Base-by-base conservation (phyloP, 768 basidiomycete species). In the Sarcodon aspratus region DNA sequence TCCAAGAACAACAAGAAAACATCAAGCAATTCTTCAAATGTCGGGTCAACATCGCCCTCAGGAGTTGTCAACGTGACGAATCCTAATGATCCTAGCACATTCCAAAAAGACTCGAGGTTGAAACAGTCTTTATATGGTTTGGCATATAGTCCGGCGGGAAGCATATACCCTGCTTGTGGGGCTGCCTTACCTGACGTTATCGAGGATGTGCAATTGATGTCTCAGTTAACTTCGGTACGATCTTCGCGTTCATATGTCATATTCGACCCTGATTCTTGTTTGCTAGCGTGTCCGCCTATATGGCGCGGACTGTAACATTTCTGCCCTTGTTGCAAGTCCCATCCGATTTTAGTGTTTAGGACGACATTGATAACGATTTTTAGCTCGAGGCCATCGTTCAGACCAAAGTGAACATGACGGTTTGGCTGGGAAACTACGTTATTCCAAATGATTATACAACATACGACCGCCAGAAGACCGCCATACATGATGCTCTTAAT, bases 341-440 rank as follows among this genome's bases (percentile, higher is more conserved):
- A 12, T 35, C 15, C 21, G 10, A 11, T 34, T 47, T 40, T 27
- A 7, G 47, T 27, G 12, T 32, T 18, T 13, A 34, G 35, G 18
- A 38, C 43, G 18, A 17, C 37, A 32, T 50, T 33, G 38, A 33
- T 36, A 33, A 43, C 17, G 36, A 6, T 42, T 15, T 27, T 18
- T 51, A 83, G 70, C 75, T 98, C 32, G 86, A 93, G 55, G 95
- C 94, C 13, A 92, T 99, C 57, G 74, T 82, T 57, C 80, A 79
- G 51, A 96, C 94, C 34, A 88, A 94, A 65, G 86, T 91, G 36
- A 71, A 95, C 63, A 75, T 96, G 78, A 71, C 65, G 4, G 86
- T 94, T 6, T 92, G 69, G 63, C 70, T 89, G 17, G 87, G 79
- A 27, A 88, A 81, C 58, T 90, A 85, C 60, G 71, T 72, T 17